Evolutionary conservation across 176 grass and related monocot species (phyloP).

Genomic region (Ampelocalamus luodianensis): DNA sequence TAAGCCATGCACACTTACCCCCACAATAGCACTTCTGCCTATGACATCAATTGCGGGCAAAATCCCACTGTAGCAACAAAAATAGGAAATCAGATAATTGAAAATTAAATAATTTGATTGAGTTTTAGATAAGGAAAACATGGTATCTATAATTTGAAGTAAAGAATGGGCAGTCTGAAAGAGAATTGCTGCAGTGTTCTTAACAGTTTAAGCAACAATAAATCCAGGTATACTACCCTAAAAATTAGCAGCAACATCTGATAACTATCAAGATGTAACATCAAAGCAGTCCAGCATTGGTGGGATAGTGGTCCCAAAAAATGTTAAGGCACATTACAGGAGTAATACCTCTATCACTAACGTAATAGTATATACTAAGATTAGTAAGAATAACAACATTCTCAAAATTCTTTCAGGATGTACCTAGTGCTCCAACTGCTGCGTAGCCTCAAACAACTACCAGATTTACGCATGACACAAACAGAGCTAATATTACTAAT

Average conservation of each 20-base stretch:
- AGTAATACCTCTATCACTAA: not conserved
- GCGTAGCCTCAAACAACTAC: constrained; percentile 31
- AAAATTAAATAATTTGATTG: constrained; percentile 11
- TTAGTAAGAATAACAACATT: not conserved
- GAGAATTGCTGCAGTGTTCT: not conserved
- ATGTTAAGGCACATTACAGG: not conserved
- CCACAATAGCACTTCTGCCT: constrained; percentile 65
- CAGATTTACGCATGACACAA: constrained; percentile 19
- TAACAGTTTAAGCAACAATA: constrained; percentile 28
- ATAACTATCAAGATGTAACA: constrained; percentile 1
- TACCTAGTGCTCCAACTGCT: not conserved
- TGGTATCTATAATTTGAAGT: not conserved
- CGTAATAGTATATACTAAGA: not conserved
- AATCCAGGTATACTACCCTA: not conserved
- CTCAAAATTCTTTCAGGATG: constrained; percentile 8
- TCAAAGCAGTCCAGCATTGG: not conserved
- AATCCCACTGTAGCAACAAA: constrained; percentile 73
- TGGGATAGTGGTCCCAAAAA: not conserved
- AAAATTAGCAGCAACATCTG: not conserved
- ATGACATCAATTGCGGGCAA: constrained; percentile 88
- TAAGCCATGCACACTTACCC: constrained; percentile 57
- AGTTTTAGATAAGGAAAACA: constrained; percentile 18
- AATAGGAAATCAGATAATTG: constrained; percentile 7
- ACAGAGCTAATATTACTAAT: not conserved
- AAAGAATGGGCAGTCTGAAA: not conserved